Base-by-base conservation (phyloP, 768 basidiomycete genomes). In the Goffeauzyma gilvescens region DNA sequence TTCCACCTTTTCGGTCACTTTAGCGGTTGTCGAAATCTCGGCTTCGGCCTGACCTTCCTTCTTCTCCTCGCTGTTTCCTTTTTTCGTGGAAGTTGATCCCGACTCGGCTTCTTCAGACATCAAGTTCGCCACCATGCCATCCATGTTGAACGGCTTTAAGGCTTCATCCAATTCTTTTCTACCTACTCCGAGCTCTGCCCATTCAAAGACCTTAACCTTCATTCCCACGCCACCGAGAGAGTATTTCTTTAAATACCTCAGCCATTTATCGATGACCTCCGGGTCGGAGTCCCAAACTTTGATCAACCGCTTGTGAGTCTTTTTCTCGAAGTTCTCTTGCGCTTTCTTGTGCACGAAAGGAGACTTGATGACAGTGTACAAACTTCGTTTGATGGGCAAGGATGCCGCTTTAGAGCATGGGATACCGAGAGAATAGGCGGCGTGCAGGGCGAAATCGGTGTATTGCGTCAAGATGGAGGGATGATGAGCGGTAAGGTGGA, bases 331-430 rank as follows among this genome's bases (percentile, higher is more conserved):
- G 65, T 95, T 96, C 68, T 96, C 87, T 64, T 95, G 87, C 14
- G 73, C 68, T 65, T 90, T 93, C 59, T 96, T 96, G 63, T 89
- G 79, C 5, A 74, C 77, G 58, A 96, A 96, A 8, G 90, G 89
- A 3, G 75, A 73, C 26, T 78, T 74, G 7, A 72, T 70, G 14
- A 93, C 87, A 0, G 90, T 93, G 77, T 82, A 84, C 8, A 93
- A 66, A 4, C 72, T 69, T 33, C 81, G 78, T 50, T 77, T 69
- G 2, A 73, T 82, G 0, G 85, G 86, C 0, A 90, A 73, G 4
- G 66, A 64, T 12, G 71, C 69, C 9, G 76, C 69, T 14, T 71
- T 68, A 2, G 82, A 78, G 25, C 72, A 68, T 1, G 87, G 84
- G 32, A 90, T 81, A 14, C 74, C 79, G 31, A 96, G 71, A 1